Evolutionary conservation across 2,329 filamentous ascomycete species (phyloP).

Genomic region (Phialocephala subalpina): DNA sequence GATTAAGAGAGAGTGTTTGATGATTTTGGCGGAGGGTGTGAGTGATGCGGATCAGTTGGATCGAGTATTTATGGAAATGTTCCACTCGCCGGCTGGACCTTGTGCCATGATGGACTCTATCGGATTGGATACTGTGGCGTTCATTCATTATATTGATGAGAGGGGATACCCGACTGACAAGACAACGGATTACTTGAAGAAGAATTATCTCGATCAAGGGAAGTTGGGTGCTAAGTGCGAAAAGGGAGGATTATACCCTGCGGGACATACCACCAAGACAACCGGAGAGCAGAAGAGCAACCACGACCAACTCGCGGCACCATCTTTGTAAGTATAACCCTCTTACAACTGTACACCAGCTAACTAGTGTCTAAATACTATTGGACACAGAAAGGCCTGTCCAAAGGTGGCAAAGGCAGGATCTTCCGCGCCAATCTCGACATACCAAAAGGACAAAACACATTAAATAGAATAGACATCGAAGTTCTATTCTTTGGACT

Average conservation of each 20-base stretch:
- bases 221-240: slow-evolving; percentile 42
- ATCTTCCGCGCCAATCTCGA: slow-evolving; percentile 59
- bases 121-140: slow-evolving; percentile 49
- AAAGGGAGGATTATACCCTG: slow-evolving; percentile 36
- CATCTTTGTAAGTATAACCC: slow-evolving; percentile 27
- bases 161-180: slow-evolving; percentile 32
- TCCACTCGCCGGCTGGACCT: slow-evolving; percentile 47
- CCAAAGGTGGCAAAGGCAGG: slow-evolving; percentile 58
- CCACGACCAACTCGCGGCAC: slow-evolving; percentile 15
- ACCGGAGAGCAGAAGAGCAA: slow-evolving; percentile 13
- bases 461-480: slow-evolving; percentile 26
- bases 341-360: too few relatives aligned
- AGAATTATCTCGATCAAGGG: slow-evolving; percentile 43
- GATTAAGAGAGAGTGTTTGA: slow-evolving; percentile 51
- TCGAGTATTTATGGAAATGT: slow-evolving; percentile 47
- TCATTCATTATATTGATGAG: slow-evolving; percentile 49
- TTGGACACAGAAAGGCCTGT: slow-evolving; percentile 67
- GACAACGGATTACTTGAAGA: slow-evolving; percentile 44
- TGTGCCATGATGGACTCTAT: slow-evolving; percentile 52
- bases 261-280: slow-evolving; percentile 17
- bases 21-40: slow-evolving; percentile 46
- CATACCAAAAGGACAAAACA: slow-evolving; percentile 42
- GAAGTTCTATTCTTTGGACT: slow-evolving; percentile 49
- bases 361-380: too few relatives aligned
- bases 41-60: slow-evolving; percentile 48